Base-by-base conservation (phyloP, 2,329 filamentous ascomycete genomes). In the Nigrospora osmanthi region DNA sequence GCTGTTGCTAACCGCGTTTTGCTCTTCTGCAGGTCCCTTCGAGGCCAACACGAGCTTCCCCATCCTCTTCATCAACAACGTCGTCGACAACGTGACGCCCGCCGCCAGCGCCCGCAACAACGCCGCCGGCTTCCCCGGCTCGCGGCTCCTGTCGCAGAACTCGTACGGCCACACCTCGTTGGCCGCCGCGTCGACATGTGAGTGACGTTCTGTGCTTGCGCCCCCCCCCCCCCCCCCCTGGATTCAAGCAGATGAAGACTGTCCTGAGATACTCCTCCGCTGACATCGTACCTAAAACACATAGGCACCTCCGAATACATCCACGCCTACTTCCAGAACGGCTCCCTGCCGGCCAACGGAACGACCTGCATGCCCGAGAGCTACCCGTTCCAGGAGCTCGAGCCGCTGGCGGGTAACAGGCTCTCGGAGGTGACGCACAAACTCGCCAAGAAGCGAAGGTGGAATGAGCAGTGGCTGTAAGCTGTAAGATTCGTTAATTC, bases 121-220 rank as follows among this genome's bases (percentile, higher is more conserved):
- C 38, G 54, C 60, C 2, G 44, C 48, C 4, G 53, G 64, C 0
- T 77, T 76, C 42, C 62, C 63, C 0, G 66, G 63, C 13, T 74
- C 72, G 0, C 63, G 66, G 0, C 58, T 78, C 6, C 54, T 78
- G 23, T 62, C 69, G 12, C 72, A 75, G 51, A 70, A 76, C 38
- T 69, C 69, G 1, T 76, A 71, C 35, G 75, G 75, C 5, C 78
- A 81, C 49, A 78, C 73, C 7, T 68, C 65, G 13, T 55, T 72
- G 5, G 60, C 72, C 1, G 64, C 68, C 6, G 62, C 70, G 1
- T 73, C 69, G 1, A 57, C 59, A 0, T 75, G 72, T 28, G 10
- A 28, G 23, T 28, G 7, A 10, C 23, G 23, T 7, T 7, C 23
- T 7, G 9, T n/a, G n/a, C n/a, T n/a, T n/a, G n/a, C n/a, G n/a